phyloP scores from a whole-genome alignment of 2,329 filamentous ascomycete genomes.

The Pseudogymnoascus sp. region DNA sequence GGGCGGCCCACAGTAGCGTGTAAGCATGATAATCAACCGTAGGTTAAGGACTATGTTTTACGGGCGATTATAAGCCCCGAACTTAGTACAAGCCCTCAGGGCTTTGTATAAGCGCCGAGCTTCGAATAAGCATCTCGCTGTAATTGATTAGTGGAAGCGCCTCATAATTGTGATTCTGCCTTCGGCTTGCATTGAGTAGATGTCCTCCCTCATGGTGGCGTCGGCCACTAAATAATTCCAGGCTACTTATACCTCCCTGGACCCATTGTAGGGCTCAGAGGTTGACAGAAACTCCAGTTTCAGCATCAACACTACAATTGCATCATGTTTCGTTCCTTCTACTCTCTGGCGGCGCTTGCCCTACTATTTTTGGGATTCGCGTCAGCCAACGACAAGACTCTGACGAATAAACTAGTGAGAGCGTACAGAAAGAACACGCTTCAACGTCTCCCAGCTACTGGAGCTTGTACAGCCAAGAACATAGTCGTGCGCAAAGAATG shows the following conservation, averaged over 20 bases:
- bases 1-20: background rate
- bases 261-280: background rate
- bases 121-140: background rate
- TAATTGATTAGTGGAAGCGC: background rate
- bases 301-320: background rate
- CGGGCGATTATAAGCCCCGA: background rate
- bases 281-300: background rate
- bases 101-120: background rate
- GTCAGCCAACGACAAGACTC: background rate
- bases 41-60: background rate
- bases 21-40: background rate
- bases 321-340: background rate
- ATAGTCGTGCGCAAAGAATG: conserved; percentile 17
- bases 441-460: background rate
- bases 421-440: background rate
- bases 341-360: background rate
- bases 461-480: conserved; percentile 12
- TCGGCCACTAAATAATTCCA: background rate
- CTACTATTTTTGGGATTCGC: background rate
- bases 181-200: background rate
- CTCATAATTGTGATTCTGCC: background rate
- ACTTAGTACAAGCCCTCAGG: background rate
- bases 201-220: background rate
- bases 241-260: background rate
- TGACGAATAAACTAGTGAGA: background rate